A percentile compares a stretch with the other conserved stretches of the same genome.
Conservation (phyloP, 306 rosid genomes). For the Quercus gilva region DNA sequence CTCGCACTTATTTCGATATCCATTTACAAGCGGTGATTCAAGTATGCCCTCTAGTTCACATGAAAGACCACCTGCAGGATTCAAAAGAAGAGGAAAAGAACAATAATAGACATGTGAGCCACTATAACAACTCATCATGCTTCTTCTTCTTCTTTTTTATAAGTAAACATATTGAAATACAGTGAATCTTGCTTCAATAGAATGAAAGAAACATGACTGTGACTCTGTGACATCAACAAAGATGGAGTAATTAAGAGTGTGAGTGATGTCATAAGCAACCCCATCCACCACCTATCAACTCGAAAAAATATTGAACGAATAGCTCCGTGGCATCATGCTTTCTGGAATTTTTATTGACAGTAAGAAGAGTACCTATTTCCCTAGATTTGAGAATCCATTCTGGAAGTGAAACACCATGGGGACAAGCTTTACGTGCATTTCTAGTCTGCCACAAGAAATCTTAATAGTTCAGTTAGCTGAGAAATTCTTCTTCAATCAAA, state of each 20-base stretch:
- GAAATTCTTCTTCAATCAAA: constrained; percentile 10
- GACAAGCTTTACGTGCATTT: constrained; percentile 94
- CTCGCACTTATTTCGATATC: constrained; percentile 94
- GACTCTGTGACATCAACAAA: not conserved
- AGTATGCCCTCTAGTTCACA: constrained; percentile 81
- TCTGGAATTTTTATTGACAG: constrained; percentile 1
- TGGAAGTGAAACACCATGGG: constrained; percentile 67
- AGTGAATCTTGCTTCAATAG: not conserved
- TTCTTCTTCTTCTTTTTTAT: too few relatives aligned
- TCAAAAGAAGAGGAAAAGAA: constrained; percentile 3
- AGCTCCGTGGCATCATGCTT: not conserved
- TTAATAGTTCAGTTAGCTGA: constrained; percentile 1
- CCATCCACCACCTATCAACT: not conserved
- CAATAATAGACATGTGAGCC: constrained; percentile 9
- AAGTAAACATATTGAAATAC: too few relatives aligned
- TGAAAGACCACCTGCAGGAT: constrained; percentile 79
- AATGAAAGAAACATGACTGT: constrained; percentile 1
- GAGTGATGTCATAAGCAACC: constrained; percentile 8
- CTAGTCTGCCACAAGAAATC: constrained; percentile 56
- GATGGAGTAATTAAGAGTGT: constrained; percentile 9
- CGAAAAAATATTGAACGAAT: not conserved
- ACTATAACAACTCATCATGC: not conserved
- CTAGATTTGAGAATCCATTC: constrained; percentile 87
- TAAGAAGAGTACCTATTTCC: constrained; percentile 62
- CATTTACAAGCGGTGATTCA: constrained; percentile 81